Evolutionary conservation across 495 filamentous ascomycete genomes (phyloP), one percentile per base, ranked within the genome.

Genomic region (Platismatia glauca): DNA sequence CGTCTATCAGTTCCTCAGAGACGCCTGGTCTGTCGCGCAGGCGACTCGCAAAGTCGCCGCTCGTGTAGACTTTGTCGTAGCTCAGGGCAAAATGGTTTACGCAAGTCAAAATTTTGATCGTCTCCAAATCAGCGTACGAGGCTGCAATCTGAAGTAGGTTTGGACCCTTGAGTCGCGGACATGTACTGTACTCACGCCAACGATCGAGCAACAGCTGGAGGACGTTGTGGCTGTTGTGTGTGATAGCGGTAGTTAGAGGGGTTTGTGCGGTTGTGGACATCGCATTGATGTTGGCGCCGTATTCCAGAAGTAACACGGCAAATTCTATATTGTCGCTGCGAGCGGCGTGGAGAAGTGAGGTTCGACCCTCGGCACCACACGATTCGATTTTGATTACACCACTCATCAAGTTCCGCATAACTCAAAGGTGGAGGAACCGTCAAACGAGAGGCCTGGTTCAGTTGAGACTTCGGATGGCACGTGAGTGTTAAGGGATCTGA

Each of bases 171-270:
- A 72, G 69, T n/a, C 71, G 64, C 12, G 71, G 71, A 58, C 71
- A 72, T 22, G 35, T 50, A 48, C 38, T 68, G 64, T 71, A 74
- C 38, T 72, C 68, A 31, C 61, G 59, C 70, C 72, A 74, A 18
- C 67, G 60, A 56, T 74, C 69, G 24, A 74, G 66, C 2, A 64
- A 56, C 22, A 64, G 41, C 34, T 38, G n/a, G 5, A 64, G 39
- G 69, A 74, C 71, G 37, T 67, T 59, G 62, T 74, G 71, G 53
- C 62, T 72, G 57, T 74, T 74, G 60, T 43, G 59, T 55, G 29
- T 64, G 37, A 58, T 69, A 58, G 29, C 66, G 7, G 63, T 68
- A 34, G 61, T 66, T 15, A 60, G 57, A 35, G 41, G 29, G 8
- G 57, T 66, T 60, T 66, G 58, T 29, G 31, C 62, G 27, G 18